These are phyloP conservation scores for Xylariaceae sp. DNA, from an alignment of 2,329 filamentous ascomycete species.

Conservation along the genomic window DNA sequence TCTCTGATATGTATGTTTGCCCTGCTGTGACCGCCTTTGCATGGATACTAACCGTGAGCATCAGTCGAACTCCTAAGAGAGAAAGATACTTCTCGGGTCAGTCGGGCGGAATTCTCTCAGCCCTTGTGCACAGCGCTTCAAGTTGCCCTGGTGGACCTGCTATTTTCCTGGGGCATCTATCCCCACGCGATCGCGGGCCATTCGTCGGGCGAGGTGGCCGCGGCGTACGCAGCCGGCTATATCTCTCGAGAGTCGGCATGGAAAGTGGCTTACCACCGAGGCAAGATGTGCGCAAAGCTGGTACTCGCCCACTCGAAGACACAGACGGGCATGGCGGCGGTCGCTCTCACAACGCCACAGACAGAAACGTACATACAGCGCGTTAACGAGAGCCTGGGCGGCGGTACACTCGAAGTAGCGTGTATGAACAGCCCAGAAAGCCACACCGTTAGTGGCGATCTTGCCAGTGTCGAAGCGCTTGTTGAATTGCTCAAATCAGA, in stretches of 20 bases:
- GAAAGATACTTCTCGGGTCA: not conserved
- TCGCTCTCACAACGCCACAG: slow-evolving; percentile 10
- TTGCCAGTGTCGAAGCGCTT: slow-evolving; percentile 11
- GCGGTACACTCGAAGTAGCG: slow-evolving; percentile 16
- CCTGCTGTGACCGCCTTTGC: too few species aligned
- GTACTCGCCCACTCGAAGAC: not conserved
- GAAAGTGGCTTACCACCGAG: not conserved
- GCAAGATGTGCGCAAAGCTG: not conserved
- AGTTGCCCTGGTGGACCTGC: not conserved
- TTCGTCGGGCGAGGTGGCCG: not conserved
- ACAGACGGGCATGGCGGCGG: slow-evolving; percentile 16
- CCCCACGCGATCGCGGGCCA: not conserved
- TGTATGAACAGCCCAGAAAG: slow-evolving; percentile 22
- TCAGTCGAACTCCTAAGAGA: not conserved
- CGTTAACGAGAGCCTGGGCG: slow-evolving; percentile 4
- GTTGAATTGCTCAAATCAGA: slow-evolving; percentile 10
- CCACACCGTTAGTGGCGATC: slow-evolving; percentile 23
- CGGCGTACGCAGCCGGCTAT: slow-evolving; percentile 2
- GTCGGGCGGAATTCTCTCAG: not conserved
- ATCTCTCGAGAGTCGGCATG: not conserved
- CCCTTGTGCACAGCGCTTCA: not conserved
- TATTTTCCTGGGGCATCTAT: not conserved
- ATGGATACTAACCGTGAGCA: too few species aligned
- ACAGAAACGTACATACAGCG: slow-evolving; percentile 9
- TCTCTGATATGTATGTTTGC: slow-evolving; percentile 10